phyloP scores from a whole-genome alignment of 1,284 basidiomycete species.

The Trametes pubescens region DNA sequence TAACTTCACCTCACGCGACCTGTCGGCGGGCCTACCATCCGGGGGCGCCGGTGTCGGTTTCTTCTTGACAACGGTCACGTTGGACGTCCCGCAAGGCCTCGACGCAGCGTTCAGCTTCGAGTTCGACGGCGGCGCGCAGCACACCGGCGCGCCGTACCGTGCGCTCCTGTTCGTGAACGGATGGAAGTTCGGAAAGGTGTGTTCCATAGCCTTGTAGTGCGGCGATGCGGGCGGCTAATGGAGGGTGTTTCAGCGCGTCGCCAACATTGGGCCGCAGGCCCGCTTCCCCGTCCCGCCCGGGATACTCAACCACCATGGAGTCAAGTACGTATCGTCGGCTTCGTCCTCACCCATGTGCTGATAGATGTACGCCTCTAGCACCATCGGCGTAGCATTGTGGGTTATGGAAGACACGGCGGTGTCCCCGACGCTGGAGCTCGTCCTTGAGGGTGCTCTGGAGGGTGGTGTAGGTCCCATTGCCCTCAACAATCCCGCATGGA shows the following conservation, averaged over 20 bases:
- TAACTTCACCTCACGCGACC: constrained; percentile 61
- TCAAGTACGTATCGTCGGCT: constrained; percentile 61
- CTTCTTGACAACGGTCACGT: constrained; percentile 76
- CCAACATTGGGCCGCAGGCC: constrained; percentile 63
- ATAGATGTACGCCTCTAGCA: constrained; percentile 50
- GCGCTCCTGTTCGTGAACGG: constrained; percentile 82
- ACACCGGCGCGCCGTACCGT: constrained; percentile 68
- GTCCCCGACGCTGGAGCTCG: constrained; percentile 61
- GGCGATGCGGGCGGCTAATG: background rate
- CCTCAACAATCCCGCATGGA: constrained; percentile 69
- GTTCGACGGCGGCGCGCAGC: constrained; percentile 53
- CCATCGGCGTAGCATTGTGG: constrained; percentile 78
- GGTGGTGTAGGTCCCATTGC: constrained; percentile 68
- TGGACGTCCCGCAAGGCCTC: constrained; percentile 63
- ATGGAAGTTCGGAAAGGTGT: constrained; percentile 89
- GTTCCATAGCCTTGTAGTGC: constrained; percentile 20
- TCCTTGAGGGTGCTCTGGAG: constrained; percentile 64
- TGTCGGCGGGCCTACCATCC: constrained; percentile 64
- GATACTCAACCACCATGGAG: constrained; percentile 73
- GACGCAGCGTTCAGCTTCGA: constrained; percentile 76
- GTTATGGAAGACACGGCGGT: constrained; percentile 60
- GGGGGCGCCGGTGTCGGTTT: constrained; percentile 74
- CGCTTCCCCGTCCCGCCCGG: constrained; percentile 84
- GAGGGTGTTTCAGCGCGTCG: constrained; percentile 36
- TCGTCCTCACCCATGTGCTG: background rate